Percentiles rank a stretch among this genome's conserved stretches.
These are phyloP conservation scores for Hsuehochloa calcarea DNA, from an alignment of 176 grass and related monocot genomes.

Conservation along the genomic window DNA sequence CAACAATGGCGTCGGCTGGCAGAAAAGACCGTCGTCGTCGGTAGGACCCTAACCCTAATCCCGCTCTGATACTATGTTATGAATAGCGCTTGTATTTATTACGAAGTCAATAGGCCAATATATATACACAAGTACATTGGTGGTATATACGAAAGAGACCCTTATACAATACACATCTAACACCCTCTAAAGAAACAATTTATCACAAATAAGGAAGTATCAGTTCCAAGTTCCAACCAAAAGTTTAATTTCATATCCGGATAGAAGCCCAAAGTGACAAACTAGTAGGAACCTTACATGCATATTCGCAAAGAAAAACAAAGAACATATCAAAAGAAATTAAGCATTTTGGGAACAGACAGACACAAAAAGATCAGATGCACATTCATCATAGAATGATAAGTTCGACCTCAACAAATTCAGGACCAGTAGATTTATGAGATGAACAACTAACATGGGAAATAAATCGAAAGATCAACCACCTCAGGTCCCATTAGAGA, in stretches of 20 bases:
- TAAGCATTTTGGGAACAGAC: slow-evolving; percentile 3
- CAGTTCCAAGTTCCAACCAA: background rate
- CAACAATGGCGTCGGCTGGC: too few relatives aligned
- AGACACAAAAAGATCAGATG: background rate
- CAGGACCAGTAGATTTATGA: slow-evolving; percentile 16
- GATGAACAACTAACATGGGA: slow-evolving; percentile 35
- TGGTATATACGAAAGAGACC: too few relatives aligned
- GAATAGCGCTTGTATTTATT: too few relatives aligned
- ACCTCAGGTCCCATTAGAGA: slow-evolving; percentile 39
- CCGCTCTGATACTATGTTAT: too few relatives aligned
- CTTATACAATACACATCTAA: too few relatives aligned
- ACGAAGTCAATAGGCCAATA: too few relatives aligned
- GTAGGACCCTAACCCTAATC: too few relatives aligned
- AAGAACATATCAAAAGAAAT: background rate
- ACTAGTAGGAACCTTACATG: background rate
- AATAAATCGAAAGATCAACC: slow-evolving; percentile 35
- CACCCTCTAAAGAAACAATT: too few relatives aligned
- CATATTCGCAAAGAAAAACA: background rate
- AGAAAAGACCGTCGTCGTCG: too few relatives aligned
- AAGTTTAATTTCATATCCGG: background rate
- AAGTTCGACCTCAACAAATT: slow-evolving; percentile 20
- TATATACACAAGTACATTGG: too few relatives aligned
- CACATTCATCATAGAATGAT: background rate
- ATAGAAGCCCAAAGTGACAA: background rate
- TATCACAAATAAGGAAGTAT: background rate